Evolutionary conservation across 192 early-diverging fungal species (phyloP).

Genomic region (Dimargaris xerosporica): DNA sequence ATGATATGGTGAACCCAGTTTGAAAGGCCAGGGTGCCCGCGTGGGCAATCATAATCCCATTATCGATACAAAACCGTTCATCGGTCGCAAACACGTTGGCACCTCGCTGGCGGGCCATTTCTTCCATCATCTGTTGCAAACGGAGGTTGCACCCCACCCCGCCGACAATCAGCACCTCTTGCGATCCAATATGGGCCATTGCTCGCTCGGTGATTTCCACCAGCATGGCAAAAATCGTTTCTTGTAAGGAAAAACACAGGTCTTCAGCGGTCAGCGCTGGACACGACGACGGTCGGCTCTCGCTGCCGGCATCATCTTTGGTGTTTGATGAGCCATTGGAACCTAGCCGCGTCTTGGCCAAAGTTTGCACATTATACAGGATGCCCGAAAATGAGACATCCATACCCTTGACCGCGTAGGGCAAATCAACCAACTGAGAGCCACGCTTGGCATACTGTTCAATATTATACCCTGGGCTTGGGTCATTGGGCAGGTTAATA

Average conservation of each 20-base stretch:
- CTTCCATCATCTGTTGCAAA: slow-evolving; percentile 94
- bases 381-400: slow-evolving; percentile 96
- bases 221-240: slow-evolving; percentile 97
- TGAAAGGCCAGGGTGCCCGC: slow-evolving; percentile 77
- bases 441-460: slow-evolving; percentile 92
- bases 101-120: slow-evolving; percentile 78
- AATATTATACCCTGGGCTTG: slow-evolving; percentile 95
- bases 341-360: slow-evolving; percentile 42
- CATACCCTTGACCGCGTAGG: slow-evolving; percentile 98
- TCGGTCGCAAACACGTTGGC: slow-evolving; percentile 91
- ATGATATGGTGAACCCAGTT: slow-evolving; percentile 60
- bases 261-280: slow-evolving; percentile 63
- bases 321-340: slow-evolving; percentile 13
- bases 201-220: slow-evolving; percentile 98
- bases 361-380: slow-evolving; percentile 70
- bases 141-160: slow-evolving; percentile 93
- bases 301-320: slow-evolving; percentile 2
- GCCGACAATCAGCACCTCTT: slow-evolving; percentile 87
- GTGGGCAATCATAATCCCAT: slow-evolving; percentile 99
- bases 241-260: slow-evolving; percentile 94
- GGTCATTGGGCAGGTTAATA: slow-evolving; percentile 84
- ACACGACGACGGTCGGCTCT: slow-evolving; percentile 11
- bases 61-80: slow-evolving; percentile 96
- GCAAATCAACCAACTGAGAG: slow-evolving; percentile 69
- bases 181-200: slow-evolving; percentile 91